Conservation (phyloP, 768 basidiomycete species). For the Suillus luteus region DNA sequence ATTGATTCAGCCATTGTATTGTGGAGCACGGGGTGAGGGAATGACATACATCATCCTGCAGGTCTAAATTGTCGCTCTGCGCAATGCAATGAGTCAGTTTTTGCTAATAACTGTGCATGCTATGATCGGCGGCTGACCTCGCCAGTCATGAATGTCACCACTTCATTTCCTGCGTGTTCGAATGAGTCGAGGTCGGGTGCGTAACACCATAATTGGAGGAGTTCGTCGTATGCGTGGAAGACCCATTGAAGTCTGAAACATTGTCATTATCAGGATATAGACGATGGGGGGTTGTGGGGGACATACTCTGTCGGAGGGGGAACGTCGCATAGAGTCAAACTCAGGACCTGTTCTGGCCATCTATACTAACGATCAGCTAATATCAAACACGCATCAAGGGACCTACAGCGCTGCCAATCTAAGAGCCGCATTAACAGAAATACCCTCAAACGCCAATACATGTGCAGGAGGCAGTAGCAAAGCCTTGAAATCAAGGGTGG, state of each 20-base stretch:
- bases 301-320: constrained; percentile 69
- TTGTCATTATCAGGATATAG: constrained; percentile 8
- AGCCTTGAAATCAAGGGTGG: constrained; percentile 16
- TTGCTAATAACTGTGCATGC: constrained; percentile 1
- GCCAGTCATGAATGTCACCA: constrained; percentile 55
- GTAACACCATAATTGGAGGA: constrained; percentile 62
- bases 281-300: neutral
- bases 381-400: neutral
- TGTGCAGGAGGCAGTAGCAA: constrained; percentile 70
- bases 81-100: neutral
- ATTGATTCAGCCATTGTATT: constrained; percentile 20
- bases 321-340: constrained; percentile 68
- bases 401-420: constrained; percentile 69
- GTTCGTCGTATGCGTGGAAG: constrained; percentile 63
- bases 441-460: constrained; percentile 66
- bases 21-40: too few relatives aligned
- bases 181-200: constrained; percentile 67
- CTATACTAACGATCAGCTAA: constrained; percentile 35
- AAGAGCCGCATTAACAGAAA: constrained; percentile 57
- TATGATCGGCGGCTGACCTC: constrained; percentile 43
- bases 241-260: constrained; percentile 54
- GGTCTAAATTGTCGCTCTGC: constrained; percentile 43
- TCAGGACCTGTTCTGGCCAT: constrained; percentile 72
- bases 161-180: constrained; percentile 65
- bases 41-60: constrained; percentile 62